Evolutionary conservation across 2,329 filamentous ascomycete genomes (phyloP).

Genomic region (Cryphonectria naterciae): DNA sequence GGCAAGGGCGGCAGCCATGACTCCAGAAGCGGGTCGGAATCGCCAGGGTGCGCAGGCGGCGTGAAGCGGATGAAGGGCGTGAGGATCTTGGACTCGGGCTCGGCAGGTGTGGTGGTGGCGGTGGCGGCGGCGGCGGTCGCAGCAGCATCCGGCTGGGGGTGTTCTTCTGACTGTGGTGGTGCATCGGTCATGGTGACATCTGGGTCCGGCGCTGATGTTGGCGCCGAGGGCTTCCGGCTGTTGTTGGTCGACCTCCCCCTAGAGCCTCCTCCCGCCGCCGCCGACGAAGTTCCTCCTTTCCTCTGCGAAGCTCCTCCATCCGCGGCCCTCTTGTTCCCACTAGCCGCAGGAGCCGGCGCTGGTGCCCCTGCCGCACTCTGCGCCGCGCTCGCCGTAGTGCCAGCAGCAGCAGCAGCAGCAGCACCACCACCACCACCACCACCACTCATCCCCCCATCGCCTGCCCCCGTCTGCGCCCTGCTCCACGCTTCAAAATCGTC

Average conservation of each 20-base stretch:
- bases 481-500: constrained; percentile 71
- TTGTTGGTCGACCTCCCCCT: constrained; percentile 16
- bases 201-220: constrained; percentile 25
- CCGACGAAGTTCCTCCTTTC: constrained; percentile 26
- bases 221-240: constrained; percentile 21
- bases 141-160: constrained; percentile 28
- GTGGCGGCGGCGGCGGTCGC: constrained; percentile 30
- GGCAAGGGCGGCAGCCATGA: constrained; percentile 63
- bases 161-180: constrained; percentile 28
- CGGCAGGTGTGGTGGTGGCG: constrained; percentile 30
- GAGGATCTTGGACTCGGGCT: constrained; percentile 40
- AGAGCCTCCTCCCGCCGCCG: background rate
- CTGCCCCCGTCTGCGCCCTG: constrained; percentile 49
- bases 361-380: constrained; percentile 33
- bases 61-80: constrained; percentile 39
- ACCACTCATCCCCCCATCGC: background rate
- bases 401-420: constrained; percentile 34
- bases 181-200: constrained; percentile 50
- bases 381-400: constrained; percentile 30
- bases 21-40: constrained; percentile 61
- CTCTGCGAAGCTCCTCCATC: constrained; percentile 7
- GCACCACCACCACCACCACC: background rate
- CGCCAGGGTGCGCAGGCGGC: constrained; percentile 49
- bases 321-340: constrained; percentile 11
- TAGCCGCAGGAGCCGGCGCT: constrained; percentile 17